Conservation (phyloP, 2,329 filamentous ascomycete genomes). For the Alternaria ventricosa region DNA sequence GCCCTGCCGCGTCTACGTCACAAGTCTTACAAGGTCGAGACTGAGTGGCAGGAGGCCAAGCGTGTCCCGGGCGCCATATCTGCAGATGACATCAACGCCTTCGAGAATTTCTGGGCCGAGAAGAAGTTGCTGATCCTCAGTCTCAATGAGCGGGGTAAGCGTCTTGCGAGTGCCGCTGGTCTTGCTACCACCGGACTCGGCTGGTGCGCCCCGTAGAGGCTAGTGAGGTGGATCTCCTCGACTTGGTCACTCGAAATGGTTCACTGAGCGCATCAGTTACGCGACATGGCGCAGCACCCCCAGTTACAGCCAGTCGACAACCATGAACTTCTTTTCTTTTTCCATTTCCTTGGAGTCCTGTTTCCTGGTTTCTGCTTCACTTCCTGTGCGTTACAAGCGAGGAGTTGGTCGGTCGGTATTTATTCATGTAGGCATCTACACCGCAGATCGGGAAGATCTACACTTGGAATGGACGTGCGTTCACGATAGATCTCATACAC, state of each 20-base stretch:
- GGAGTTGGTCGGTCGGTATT: conserved; percentile 30
- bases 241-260: conserved; percentile 11
- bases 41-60: conserved; percentile 43
- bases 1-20: conserved; percentile 55
- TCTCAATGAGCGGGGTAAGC: conserved; percentile 41
- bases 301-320: not conserved
- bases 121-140: conserved; percentile 42
- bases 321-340: conserved; percentile 3
- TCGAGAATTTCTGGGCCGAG: conserved; percentile 50
- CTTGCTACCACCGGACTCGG: conserved; percentile 41
- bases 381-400: conserved; percentile 23
- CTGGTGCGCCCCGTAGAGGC: conserved; percentile 43
- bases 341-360: conserved; percentile 9
- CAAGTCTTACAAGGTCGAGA: conserved; percentile 42
- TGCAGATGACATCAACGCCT: conserved; percentile 36
- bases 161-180: conserved; percentile 32
- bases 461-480: conserved; percentile 13
- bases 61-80: conserved; percentile 32
- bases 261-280: conserved; percentile 10
- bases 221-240: conserved; percentile 33
- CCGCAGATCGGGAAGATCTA: conserved; percentile 19
- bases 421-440: conserved; percentile 24
- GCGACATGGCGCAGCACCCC: not conserved
- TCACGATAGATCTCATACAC: conserved; percentile 4
- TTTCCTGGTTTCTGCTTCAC: conserved; percentile 3